phyloP scores from a whole-genome alignment of 2,329 filamentous ascomycete species.

The Golovinomyces cichoracearum region DNA sequence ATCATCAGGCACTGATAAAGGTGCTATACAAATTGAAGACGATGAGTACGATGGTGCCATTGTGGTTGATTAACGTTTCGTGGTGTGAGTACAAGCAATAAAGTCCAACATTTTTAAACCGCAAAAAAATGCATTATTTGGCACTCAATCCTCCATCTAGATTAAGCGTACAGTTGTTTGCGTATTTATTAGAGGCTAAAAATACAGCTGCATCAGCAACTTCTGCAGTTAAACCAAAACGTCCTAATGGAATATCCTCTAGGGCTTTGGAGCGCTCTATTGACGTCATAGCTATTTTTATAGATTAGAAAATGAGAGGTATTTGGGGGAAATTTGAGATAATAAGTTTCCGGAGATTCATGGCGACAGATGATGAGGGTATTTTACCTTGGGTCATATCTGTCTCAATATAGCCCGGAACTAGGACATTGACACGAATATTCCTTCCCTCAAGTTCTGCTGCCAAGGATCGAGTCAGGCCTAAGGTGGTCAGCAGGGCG shows the following conservation, averaged over 20 bases:
- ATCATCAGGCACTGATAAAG: conserved; percentile 12
- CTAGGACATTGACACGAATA: conserved; percentile 53
- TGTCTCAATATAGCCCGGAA: conserved; percentile 63
- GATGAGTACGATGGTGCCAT: conserved; percentile 29
- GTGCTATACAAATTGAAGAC: conserved; percentile 14
- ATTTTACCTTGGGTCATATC: conserved; percentile 45
- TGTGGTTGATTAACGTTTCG: conserved; percentile 37
- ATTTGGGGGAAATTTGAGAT: conserved; percentile 5
- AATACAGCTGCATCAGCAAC: conserved; percentile 64
- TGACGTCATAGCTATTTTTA: conserved; percentile 20
- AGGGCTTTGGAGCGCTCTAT: conserved; percentile 15
- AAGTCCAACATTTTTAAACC: too few relatives aligned
- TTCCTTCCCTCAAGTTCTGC: conserved; percentile 32
- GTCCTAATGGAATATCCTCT: conserved; percentile 32
- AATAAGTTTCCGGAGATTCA: neutral
- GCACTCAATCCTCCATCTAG: conserved; percentile 66
- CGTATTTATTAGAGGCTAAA: conserved; percentile 51
- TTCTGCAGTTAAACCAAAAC: conserved; percentile 43
- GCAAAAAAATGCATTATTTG: conserved; percentile 17
- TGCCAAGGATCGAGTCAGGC: conserved; percentile 40
- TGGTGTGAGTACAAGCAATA: too few relatives aligned
- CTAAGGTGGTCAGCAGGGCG: conserved; percentile 17
- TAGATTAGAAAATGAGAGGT: conserved; percentile 14
- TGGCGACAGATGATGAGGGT: neutral
- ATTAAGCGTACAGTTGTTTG: conserved; percentile 68